Base-by-base conservation (phyloP, 305 asterid genomes). In the Fraxinus sp. region DNA sequence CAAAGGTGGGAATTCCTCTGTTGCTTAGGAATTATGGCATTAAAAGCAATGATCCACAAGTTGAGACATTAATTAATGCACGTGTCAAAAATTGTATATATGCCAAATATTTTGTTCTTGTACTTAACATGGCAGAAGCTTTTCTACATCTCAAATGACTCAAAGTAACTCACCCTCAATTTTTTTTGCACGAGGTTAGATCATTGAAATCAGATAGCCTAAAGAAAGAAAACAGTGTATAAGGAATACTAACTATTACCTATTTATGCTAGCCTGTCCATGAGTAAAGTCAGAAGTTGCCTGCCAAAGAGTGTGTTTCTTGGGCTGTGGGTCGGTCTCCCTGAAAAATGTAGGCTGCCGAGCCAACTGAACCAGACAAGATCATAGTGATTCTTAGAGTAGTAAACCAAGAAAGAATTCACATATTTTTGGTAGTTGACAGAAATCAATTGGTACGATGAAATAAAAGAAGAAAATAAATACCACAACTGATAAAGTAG, bases 221-320 rank as follows among this genome's bases (percentile, higher is more conserved):
- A 62, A 62, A 7, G 32, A 20, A 62, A 62, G 18, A 28, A 68
- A 68, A 24, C 74, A 66, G 10, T 2, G n/a, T 28, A 66, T 26
- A 3, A 10, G 37, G 18, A 26, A 64, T 26, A 22, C 35, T 64
- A 22, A 26, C 37, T 68, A 68, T 86, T 89, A 93, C 98, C 89
- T 88, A 84, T 92, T 77, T 78, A 49, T 84, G 87, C 91, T 92
- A 80, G 98, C 98, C 87, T 94, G 94, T 57, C 95, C 98, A 80
- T 87, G 92, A 72, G 98, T 95, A 83, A 95, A 95, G 89, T 95
- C 98, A 18, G 89, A 13, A 79, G 92, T 81, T 41, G 96, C 88
- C 80, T 95, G 98, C 98, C 98, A 95, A 24, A 92, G 85, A 43
- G 98, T 95, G 82, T 95, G 98, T 86, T 95, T 95, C 86, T 95